These are phyloP conservation scores for Hordeum marinum DNA, from an alignment of 176 grass and related monocot genomes.

Conservation along the genomic window DNA sequence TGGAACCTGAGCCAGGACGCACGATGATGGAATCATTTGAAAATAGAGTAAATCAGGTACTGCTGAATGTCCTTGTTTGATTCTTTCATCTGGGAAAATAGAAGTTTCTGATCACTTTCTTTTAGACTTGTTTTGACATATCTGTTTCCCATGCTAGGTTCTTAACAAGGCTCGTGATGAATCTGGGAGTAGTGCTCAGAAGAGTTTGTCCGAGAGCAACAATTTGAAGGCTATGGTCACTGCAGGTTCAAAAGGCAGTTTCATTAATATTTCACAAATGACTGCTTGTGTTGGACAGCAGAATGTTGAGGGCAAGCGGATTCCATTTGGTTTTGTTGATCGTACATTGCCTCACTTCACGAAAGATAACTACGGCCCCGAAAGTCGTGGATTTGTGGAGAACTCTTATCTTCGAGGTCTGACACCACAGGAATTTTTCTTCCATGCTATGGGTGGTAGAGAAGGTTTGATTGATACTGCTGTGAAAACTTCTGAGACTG, in stretches of 20 bases:
- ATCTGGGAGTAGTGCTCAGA: conserved; percentile 92
- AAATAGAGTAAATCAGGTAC: conserved; percentile 96
- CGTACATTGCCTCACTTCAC: conserved; percentile 94
- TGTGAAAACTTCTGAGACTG: conserved; percentile 92
- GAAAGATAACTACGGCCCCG: conserved; percentile 83
- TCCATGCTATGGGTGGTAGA: conserved; percentile 86
- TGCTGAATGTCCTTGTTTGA: background rate
- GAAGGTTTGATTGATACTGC: conserved; percentile 90
- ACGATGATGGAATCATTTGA: conserved; percentile 99
- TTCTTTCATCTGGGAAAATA: background rate
- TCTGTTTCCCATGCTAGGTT: conserved; percentile 47
- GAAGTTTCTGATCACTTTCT: background rate
- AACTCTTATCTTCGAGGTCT: conserved; percentile 93
- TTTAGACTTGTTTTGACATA: conserved; percentile 2
- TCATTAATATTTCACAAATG: conserved; percentile 99
- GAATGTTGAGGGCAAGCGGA: conserved; percentile 97
- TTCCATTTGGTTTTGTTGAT: conserved; percentile 84
- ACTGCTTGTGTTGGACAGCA: conserved; percentile 98
- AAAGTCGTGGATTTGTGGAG: conserved; percentile 97
- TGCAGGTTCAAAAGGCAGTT: conserved; percentile 90
- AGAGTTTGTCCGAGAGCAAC: conserved; percentile 97
- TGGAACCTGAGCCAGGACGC: conserved; percentile 95
- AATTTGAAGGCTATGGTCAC: conserved; percentile 99
- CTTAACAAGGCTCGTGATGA: conserved; percentile 99
- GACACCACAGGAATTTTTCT: conserved; percentile 96